Evolutionary conservation across 2,329 filamentous ascomycete species (phyloP).

Genomic region (Aspergillus sergii): DNA sequence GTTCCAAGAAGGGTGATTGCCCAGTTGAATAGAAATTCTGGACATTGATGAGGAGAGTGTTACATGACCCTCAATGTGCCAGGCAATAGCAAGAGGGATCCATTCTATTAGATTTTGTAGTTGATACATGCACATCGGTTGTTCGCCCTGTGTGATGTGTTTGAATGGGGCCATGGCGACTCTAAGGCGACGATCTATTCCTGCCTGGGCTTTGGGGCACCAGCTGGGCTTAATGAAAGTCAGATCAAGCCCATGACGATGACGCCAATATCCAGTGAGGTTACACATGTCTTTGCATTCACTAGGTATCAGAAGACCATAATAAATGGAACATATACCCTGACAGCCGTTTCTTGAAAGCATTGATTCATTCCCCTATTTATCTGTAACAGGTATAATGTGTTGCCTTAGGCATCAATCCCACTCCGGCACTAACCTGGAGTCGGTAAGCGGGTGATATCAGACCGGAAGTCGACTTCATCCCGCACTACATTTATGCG

Average conservation of each 20-base stretch:
- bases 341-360: neutral
- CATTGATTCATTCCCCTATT: neutral
- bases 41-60: neutral
- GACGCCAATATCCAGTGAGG: neutral
- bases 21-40: neutral
- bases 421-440: conserved; percentile 9
- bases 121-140: neutral
- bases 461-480: conserved; percentile 26
- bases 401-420: conserved; percentile 18
- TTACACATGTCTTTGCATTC: neutral
- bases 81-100: neutral
- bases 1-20: neutral
- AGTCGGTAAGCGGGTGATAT: conserved; percentile 25
- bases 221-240: neutral
- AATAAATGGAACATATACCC: neutral
- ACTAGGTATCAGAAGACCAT: neutral
- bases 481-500: conserved; percentile 29
- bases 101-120: neutral
- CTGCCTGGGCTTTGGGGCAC: conserved; percentile 9
- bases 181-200: conserved; percentile 11
- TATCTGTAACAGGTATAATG: neutral
- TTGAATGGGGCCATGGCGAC: neutral
- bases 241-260: neutral
- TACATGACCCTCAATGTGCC: neutral
- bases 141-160: neutral